These are phyloP conservation scores for Saprolegnia parasitica DNA, from an alignment of 352 stramenopile species.

Conservation along the genomic window DNA sequence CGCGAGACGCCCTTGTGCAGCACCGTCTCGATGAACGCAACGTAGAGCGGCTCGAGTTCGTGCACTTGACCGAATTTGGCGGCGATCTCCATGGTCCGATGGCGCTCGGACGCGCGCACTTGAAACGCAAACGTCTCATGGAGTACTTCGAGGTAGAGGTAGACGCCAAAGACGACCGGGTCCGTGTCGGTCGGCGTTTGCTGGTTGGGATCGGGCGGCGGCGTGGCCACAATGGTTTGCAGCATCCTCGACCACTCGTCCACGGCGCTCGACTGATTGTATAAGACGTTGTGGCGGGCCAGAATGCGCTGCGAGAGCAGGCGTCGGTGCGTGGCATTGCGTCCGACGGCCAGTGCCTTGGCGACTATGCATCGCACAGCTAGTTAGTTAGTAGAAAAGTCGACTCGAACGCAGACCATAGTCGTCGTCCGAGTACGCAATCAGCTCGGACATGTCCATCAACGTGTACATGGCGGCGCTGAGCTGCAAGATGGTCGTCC, in stretches of 20 bases:
- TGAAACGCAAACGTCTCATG: conserved; percentile 4
- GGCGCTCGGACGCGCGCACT: neutral
- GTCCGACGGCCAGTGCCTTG: conserved; percentile 34
- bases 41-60: conserved; percentile 34
- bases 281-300: conserved; percentile 36
- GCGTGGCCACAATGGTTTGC: conserved; percentile 28
- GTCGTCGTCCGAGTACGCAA: conserved; percentile 32
- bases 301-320: conserved; percentile 35
- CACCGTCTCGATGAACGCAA: conserved; percentile 35
- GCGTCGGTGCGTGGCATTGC: conserved; percentile 28
- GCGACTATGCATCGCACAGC: conserved; percentile 28
- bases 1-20: conserved; percentile 39
- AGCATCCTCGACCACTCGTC: conserved; percentile 43
- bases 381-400: too few species aligned
- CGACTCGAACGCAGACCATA: too few species aligned
- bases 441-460: conserved; percentile 41
- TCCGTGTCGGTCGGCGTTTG: neutral
- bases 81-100: conserved; percentile 37
- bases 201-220: conserved; percentile 25
- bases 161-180: conserved; percentile 31
- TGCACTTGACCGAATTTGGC: neutral
- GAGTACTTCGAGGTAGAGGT: conserved; percentile 26
- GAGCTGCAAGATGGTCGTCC: conserved; percentile 58
- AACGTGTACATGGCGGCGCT: conserved; percentile 54
- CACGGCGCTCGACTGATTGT: conserved; percentile 35